Conservation (phyloP, 225 moss, liverwort and hornwort species). For the Straminergon stramineum region DNA sequence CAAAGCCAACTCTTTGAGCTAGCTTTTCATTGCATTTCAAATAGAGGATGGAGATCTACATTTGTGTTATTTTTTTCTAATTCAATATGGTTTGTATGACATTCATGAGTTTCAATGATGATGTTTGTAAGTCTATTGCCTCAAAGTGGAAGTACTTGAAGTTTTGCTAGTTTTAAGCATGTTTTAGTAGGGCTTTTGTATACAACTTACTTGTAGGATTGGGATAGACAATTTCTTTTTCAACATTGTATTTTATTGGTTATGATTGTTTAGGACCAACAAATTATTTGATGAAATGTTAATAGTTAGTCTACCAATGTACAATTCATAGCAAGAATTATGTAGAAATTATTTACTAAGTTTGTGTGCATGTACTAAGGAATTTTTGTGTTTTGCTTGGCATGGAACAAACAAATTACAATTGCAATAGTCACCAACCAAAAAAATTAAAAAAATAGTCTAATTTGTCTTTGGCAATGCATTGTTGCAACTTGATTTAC, state of each 20-base stretch:
- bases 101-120: not conserved
- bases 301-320: not conserved
- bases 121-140: not conserved
- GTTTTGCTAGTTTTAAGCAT: not conserved
- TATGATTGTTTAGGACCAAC: not conserved
- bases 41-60: not conserved
- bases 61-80: not conserved
- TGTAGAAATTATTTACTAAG: too few relatives aligned
- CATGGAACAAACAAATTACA: too few relatives aligned
- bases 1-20: too few relatives aligned
- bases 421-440: too few relatives aligned
- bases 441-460: too few relatives aligned
- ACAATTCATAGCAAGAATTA: not conserved
- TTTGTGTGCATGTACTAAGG: too few relatives aligned
- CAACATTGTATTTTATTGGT: not conserved
- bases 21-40: too few relatives aligned
- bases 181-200: not conserved
- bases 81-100: not conserved
- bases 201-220: not conserved
- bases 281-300: not conserved
- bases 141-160: not conserved
- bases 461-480: too few relatives aligned
- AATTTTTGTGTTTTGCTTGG: too few relatives aligned
- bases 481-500: too few relatives aligned
- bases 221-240: not conserved